Percentiles rank a stretch among this genome's conserved stretches.
Evolutionary conservation across 148 eudicot genomes (phyloP).

Genomic region (Euryodendron excelsum): DNA sequence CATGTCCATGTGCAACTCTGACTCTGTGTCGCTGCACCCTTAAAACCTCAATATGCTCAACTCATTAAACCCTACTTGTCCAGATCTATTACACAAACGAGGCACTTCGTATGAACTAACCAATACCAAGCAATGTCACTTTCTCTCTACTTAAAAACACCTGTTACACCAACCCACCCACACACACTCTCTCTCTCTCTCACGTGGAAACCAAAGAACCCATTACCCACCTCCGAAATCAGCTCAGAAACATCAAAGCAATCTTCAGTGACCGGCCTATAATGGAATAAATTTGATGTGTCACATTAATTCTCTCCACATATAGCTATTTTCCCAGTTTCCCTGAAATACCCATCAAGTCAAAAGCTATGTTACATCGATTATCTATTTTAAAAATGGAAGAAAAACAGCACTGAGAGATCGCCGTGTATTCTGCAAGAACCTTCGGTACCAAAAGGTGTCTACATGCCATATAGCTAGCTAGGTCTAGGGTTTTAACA

Average conservation of each 20-base stretch:
- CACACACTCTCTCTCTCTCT: neutral
- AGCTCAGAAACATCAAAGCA: neutral
- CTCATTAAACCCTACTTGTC: neutral
- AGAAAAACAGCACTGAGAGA: neutral
- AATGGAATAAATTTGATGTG: slow-evolving; percentile 14
- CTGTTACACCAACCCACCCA: neutral
- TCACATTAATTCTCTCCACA: slow-evolving; percentile 11
- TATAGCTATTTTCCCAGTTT: neutral
- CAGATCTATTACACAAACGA: neutral
- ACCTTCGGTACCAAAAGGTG: slow-evolving; percentile 28
- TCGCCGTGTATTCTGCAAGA: slow-evolving; percentile 24
- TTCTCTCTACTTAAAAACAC: neutral
- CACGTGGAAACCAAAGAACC: neutral
- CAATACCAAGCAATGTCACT: slow-evolving; percentile 5
- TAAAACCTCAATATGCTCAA: too few relatives aligned
- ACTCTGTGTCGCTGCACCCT: too few relatives aligned
- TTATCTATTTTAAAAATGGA: neutral
- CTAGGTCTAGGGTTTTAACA: neutral
- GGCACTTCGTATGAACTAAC: slow-evolving; percentile 5
- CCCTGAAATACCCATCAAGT: slow-evolving; percentile 20
- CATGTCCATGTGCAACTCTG: too few relatives aligned
- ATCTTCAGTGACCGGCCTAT: neutral
- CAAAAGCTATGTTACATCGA: slow-evolving; percentile 42
- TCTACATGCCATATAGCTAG: neutral
- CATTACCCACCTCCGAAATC: neutral